phyloP scores from a whole-genome alignment of 805 yeast genomes.

The Candida ortonii region DNA sequence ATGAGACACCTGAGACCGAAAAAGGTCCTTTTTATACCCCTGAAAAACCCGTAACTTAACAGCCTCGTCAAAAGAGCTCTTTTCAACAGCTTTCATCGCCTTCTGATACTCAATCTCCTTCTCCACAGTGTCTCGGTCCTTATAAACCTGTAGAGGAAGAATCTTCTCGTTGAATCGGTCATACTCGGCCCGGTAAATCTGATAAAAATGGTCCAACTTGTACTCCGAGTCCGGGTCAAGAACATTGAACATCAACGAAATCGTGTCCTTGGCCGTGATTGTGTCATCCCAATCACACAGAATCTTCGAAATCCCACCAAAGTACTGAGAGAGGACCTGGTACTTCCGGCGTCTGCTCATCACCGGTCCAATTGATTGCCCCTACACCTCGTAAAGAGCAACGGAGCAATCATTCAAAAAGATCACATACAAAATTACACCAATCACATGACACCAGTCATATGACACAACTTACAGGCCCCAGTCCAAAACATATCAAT shows the following conservation, averaged over 20 bases:
- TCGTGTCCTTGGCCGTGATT: conserved; percentile 53
- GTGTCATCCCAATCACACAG: conserved; percentile 71
- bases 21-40: conserved; percentile 34
- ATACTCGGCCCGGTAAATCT: conserved; percentile 41
- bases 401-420: too few species aligned
- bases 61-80: conserved; percentile 45
- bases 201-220: conserved; percentile 42
- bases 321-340: conserved; percentile 11
- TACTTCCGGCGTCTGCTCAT: conserved; percentile 20
- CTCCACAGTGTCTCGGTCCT: conserved; percentile 32
- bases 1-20: conserved; percentile 35
- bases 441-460: too few species aligned
- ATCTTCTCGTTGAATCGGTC: conserved; percentile 25
- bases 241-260: conserved; percentile 46
- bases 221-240: conserved; percentile 40
- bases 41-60: conserved; percentile 38
- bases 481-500: background rate
- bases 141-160: conserved; percentile 27
- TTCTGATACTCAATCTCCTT: conserved; percentile 46
- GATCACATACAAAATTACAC: too few species aligned
- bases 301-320: conserved; percentile 22
- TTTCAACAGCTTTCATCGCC: conserved; percentile 45
- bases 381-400: too few species aligned
- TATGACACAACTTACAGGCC: conserved; percentile 1
- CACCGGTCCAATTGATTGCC: too few species aligned